Base-by-base conservation (phyloP, 495 filamentous ascomycete species). In the Lasiosphaeria miniovina region DNA sequence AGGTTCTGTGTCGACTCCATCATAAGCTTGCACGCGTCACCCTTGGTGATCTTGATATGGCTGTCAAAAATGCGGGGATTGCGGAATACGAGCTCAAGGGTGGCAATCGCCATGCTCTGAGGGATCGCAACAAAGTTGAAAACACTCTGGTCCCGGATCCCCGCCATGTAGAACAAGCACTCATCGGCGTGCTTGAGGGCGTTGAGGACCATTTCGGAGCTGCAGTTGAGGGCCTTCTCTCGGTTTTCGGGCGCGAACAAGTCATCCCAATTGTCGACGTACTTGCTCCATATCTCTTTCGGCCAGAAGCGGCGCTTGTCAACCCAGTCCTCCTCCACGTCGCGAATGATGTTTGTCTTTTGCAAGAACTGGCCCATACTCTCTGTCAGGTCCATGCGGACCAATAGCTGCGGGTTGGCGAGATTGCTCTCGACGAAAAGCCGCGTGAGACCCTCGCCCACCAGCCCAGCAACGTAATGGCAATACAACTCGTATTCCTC, bases 41-140 rank as follows among this genome's bases (percentile, higher is more conserved):
- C 94, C 78, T 96, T 97, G 54, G 90, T 93, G 71, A 98, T 96
- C 77, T 98, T 98, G 77, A 98, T 79, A 64, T 96, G 91, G 54
- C 82, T 85, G 67, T 93, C 75, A 75, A 96, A 96, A 55, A 98
- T 86, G 57, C 82, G 81, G 38, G 90, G 90, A 70, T 98, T 98
- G 66, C 90, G 87, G 83, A 97, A 98, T 67, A 94, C 89, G 36
- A 94, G 80, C 57, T 96, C 87, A 45, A 97, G 72, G 1, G 93
- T 98, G 3, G 94, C 93, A 73, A 98, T 97, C 34, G 95, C 94
- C 94, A 98, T 98, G 60, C 87, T 78, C 74, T 98, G 94, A n/a
- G 94, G 94, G 65, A 98, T 98, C 48, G 95, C 93, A 48, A 90
- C 90, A 71, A 98, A 98, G 80, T 98, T 98, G 88, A 98, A 98